These are phyloP conservation scores for Elongisporangium prolatum DNA, from an alignment of 352 stramenopile species.

Conservation along the genomic window DNA sequence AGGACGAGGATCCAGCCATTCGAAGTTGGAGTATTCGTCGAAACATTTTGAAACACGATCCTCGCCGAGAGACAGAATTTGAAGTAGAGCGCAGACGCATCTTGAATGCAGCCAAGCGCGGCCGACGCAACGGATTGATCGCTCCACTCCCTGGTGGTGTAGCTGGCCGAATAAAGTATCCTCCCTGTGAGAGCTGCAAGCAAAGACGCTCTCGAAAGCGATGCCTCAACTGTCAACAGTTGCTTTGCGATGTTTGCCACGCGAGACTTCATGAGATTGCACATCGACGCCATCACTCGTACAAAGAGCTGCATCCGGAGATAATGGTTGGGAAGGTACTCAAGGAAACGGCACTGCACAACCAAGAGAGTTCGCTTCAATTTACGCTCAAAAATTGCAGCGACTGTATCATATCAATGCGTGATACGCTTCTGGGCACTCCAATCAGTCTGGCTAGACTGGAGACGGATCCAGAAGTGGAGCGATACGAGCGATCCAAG, in stretches of 20 bases:
- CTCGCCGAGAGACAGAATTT: constrained; percentile 18
- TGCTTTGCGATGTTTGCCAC: constrained; percentile 60
- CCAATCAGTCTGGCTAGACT: background rate
- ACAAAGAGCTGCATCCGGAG: constrained; percentile 31
- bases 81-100: constrained; percentile 41
- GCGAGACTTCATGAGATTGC: constrained; percentile 49
- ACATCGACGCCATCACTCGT: constrained; percentile 42
- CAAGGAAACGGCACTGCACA: constrained; percentile 12
- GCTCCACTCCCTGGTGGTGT: constrained; percentile 33
- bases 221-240: constrained; percentile 49
- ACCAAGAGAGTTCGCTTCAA: constrained; percentile 25
- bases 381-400: constrained; percentile 16
- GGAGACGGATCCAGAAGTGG: constrained; percentile 30
- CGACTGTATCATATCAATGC: constrained; percentile 26
- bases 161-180: constrained; percentile 31
- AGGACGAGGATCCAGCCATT: constrained; percentile 12
- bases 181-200: constrained; percentile 51
- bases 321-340: constrained; percentile 21
- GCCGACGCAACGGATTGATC: constrained; percentile 54
- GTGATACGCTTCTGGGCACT: constrained; percentile 13
- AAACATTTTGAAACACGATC: constrained; percentile 26
- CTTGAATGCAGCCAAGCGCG: constrained; percentile 21
- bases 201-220: constrained; percentile 32
- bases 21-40: constrained; percentile 34
- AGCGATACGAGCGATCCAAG: constrained; percentile 42